phyloP scores from a whole-genome alignment of 2,329 filamentous ascomycete genomes.

The Fusarium subglutinans region DNA sequence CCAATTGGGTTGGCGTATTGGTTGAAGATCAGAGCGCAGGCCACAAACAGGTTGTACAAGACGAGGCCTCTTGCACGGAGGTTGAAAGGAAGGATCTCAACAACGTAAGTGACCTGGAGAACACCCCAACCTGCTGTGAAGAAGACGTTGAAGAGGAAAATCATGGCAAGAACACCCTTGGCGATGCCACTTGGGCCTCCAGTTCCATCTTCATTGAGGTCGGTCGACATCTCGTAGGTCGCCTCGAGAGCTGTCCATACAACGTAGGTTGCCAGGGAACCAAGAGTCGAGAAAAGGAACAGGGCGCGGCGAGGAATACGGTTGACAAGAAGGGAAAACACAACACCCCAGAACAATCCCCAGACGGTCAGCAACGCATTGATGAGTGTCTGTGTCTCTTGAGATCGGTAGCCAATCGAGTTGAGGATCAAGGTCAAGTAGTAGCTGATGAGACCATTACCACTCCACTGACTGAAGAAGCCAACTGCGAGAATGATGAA shows the following conservation, averaged over 20 bases:
- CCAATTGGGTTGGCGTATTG: slow-evolving; percentile 15
- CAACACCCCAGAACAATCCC: slow-evolving; percentile 14
- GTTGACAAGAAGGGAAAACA: slow-evolving; percentile 2
- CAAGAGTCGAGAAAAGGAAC: slow-evolving; percentile 9
- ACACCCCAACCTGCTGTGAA: slow-evolving; percentile 18
- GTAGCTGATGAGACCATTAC: slow-evolving; percentile 9
- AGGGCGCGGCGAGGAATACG: not conserved
- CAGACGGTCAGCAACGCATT: not conserved
- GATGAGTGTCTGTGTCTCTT: slow-evolving; percentile 8
- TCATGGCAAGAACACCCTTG: slow-evolving; percentile 18
- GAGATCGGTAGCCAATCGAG: slow-evolving; percentile 8
- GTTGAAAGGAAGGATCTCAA: slow-evolving; percentile 6
- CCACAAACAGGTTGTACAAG: not conserved
- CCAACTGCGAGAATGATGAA: slow-evolving; percentile 12
- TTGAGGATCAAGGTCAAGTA: slow-evolving; percentile 15
- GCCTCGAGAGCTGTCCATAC: slow-evolving; percentile 4
- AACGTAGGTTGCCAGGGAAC: slow-evolving; percentile 1
- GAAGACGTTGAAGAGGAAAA: slow-evolving; percentile 15
- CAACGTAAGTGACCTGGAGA: slow-evolving; percentile 12
- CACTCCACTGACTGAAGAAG: slow-evolving; percentile 18
- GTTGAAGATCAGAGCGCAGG: slow-evolving; percentile 10
- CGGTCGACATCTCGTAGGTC: slow-evolving; percentile 12
- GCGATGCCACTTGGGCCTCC: slow-evolving; percentile 3
- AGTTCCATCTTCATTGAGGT: slow-evolving; percentile 1
- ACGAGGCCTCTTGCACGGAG: slow-evolving; percentile 4